Evolutionary conservation across 1,284 basidiomycete species (phyloP).

Genomic region (Sporisorium graminicola): DNA sequence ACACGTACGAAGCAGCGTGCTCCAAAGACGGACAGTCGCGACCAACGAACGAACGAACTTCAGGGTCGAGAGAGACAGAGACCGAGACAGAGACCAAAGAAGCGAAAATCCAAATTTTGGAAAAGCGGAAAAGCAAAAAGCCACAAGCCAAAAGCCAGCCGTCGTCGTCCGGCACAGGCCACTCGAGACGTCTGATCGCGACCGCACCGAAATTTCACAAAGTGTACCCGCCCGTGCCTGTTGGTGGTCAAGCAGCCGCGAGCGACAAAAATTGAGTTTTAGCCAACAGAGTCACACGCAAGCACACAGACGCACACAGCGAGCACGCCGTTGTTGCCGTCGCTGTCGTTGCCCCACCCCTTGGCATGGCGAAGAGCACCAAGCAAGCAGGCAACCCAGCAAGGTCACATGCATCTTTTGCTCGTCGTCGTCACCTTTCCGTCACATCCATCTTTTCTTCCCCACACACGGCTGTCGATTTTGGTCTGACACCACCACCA

Average conservation of each 20-base stretch:
- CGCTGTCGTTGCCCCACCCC: slow-evolving; percentile 8
- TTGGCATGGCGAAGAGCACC: neutral
- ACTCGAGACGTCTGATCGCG: slow-evolving; percentile 43
- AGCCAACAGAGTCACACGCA: slow-evolving; percentile 10
- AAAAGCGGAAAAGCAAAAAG: neutral
- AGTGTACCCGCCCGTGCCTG: neutral
- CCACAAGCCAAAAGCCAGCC: neutral
- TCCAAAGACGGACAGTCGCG: neutral
- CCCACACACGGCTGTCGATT: neutral
- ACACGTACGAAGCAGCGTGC: slow-evolving; percentile 3
- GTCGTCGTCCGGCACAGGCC: slow-evolving; percentile 34
- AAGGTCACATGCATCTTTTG: slow-evolving; percentile 11
- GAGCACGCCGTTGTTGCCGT: slow-evolving; percentile 2
- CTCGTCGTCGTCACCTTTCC: slow-evolving; percentile 5
- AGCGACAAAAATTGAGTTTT: slow-evolving; percentile 10
- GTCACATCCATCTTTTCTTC: slow-evolving; percentile 3
- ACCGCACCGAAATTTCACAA: slow-evolving; percentile 15
- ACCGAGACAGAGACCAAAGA: neutral
- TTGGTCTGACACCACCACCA: neutral
- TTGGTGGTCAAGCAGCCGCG: neutral
- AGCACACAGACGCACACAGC: no score
- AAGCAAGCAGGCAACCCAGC: neutral
- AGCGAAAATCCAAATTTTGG: neutral
- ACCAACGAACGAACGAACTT: neutral
- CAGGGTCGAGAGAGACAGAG: neutral